phyloP scores from a whole-genome alignment of 163 green algal genomes.

The Chlorella variabilis region DNA sequence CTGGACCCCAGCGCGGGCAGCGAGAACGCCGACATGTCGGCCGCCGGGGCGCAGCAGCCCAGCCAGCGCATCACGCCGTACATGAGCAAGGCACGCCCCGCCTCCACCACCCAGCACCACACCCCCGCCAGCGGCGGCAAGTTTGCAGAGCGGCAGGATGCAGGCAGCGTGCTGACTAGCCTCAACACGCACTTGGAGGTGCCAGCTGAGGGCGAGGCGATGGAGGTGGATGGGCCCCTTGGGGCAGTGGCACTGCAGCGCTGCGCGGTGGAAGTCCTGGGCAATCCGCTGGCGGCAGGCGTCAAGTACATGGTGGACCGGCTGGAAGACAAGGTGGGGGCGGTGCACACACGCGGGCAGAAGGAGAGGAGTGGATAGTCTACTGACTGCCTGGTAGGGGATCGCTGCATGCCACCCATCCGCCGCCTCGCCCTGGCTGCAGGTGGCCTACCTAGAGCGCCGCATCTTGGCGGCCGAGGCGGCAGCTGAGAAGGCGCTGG shows the following conservation, averaged over 20 bases:
- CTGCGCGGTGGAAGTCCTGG: conserved; percentile 46
- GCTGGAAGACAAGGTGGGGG: conserved; percentile 70
- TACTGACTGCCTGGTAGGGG: not conserved
- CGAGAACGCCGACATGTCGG: not conserved
- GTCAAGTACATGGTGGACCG: conserved; percentile 71
- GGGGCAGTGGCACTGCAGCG: not conserved
- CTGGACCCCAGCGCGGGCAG: not conserved
- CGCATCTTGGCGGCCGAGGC: conserved; percentile 64
- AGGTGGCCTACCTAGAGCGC: conserved; percentile 70
- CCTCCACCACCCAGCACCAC: not conserved
- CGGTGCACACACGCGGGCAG: not conserved
- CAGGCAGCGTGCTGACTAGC: conserved; percentile 10
- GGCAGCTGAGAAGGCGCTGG: conserved; percentile 44
- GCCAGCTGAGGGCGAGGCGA: not conserved
- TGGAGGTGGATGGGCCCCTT: conserved; percentile 22
- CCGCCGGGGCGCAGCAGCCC: not conserved
- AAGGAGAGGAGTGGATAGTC: too few relatives aligned
- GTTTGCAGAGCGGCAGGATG: conserved; percentile 35
- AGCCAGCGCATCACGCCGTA: conserved; percentile 47
- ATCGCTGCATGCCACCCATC: not conserved
- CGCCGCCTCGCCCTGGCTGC: not conserved
- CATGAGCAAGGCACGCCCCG: conserved; percentile 4
- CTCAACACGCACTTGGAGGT: conserved; percentile 32
- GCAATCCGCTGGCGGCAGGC: conserved; percentile 31
- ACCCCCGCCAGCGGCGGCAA: conserved; percentile 30